Percentiles rank a stretch among this genome's conserved stretches.
These are phyloP conservation scores for Ophiocordyceps robertsii DNA, from an alignment of 2,329 filamentous ascomycete species.

Conservation along the genomic window DNA sequence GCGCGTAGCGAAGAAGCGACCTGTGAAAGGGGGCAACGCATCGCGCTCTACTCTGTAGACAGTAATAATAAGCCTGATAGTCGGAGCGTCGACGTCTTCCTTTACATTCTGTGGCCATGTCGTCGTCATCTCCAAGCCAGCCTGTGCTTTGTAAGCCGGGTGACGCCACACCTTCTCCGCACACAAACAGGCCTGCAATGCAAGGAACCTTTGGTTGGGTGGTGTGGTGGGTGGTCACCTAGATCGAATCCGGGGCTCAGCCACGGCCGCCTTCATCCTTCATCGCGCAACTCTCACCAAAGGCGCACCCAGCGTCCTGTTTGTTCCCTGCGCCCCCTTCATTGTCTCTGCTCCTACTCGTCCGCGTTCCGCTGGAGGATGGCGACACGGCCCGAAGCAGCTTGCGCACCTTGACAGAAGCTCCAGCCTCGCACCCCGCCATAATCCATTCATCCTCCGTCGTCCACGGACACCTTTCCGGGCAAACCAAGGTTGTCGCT, in stretches of 20 bases:
- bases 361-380: constrained; percentile 5
- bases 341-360: not conserved
- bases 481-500: not conserved
- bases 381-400: constrained; percentile 8
- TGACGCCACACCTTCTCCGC: too few species aligned
- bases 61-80: too few species aligned
- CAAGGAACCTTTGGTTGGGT: too few species aligned
- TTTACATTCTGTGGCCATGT: too few species aligned
- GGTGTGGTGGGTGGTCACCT: not conserved
- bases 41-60: too few species aligned
- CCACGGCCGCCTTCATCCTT: not conserved
- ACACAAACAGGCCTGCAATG: too few species aligned
- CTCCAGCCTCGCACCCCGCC: not conserved
- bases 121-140: not conserved
- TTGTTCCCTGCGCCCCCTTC: not conserved
- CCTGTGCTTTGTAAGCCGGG: not conserved
- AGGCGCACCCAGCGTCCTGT: not conserved
- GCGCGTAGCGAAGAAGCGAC: too few species aligned
- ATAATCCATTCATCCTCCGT: not conserved
- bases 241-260: not conserved
- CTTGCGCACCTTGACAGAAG: constrained; percentile 4
- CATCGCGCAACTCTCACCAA: not conserved
- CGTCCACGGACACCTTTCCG: not conserved
- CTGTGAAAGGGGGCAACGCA: not conserved
- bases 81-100: too few species aligned